Conservation (phyloP, 306 rosid species). For the Vigna angularis region DNA sequence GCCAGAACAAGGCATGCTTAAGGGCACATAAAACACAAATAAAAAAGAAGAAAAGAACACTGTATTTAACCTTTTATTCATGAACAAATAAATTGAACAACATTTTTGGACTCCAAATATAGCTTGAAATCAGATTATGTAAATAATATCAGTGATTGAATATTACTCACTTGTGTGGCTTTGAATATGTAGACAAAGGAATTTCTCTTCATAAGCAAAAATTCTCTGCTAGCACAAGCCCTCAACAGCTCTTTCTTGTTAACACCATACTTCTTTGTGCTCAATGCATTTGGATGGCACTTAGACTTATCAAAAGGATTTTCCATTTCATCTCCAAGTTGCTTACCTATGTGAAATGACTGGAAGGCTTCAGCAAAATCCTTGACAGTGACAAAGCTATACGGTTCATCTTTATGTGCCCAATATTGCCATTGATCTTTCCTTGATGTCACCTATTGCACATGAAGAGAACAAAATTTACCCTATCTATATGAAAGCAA, state of each 20-base stretch:
- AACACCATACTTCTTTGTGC: conserved; percentile 68
- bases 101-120: not conserved
- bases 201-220: conserved; percentile 87
- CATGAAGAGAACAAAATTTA: not conserved
- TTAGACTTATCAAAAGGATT: conserved; percentile 66
- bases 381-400: conserved; percentile 64
- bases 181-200: conserved; percentile 80
- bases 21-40: not conserved
- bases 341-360: conserved; percentile 61
- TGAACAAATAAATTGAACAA: not conserved
- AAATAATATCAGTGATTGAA: conserved; percentile 1
- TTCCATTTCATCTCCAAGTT: conserved; percentile 71
- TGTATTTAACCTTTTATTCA: conserved; percentile 72
- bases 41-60: not conserved
- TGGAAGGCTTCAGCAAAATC: conserved; percentile 75
- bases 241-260: conserved; percentile 65
- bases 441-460: conserved; percentile 52
- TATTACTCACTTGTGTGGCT: conserved; percentile 60
- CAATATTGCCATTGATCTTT: conserved; percentile 90
- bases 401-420: conserved; percentile 66
- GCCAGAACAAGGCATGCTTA: conserved; percentile 21
- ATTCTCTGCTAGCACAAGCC: conserved; percentile 77
- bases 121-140: not conserved
- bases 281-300: conserved; percentile 69
- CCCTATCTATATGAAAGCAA: not conserved